Conservation (phyloP, 257 asterid genomes). For the Gentiana dahurica region DNA sequence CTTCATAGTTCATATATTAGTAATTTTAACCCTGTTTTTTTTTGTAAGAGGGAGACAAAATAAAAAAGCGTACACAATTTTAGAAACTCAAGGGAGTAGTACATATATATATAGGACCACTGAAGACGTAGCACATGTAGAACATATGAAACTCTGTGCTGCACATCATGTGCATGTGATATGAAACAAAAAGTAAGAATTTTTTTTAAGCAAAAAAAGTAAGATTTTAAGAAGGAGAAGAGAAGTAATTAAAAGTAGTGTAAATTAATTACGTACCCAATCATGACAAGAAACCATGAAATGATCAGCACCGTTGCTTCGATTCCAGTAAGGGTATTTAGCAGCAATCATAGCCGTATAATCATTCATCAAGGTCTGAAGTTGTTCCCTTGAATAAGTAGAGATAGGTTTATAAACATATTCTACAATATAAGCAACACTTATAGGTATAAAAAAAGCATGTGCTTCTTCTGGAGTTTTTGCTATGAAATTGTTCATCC, state of each 20-base stretch:
- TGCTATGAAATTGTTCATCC: slow-evolving; percentile 6
- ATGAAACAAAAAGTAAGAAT: not conserved
- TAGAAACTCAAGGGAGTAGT: no score
- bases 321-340: slow-evolving; percentile 20
- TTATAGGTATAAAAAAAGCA: slow-evolving; percentile 16
- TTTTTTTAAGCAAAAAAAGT: no score
- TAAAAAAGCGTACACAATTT: no score
- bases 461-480: slow-evolving; percentile 13
- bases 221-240: no score
- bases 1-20: no score
- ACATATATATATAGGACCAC: no score
- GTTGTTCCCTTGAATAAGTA: slow-evolving; percentile 1
- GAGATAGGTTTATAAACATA: slow-evolving; percentile 10
- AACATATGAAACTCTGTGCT: no score
- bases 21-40: no score
- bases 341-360: slow-evolving; percentile 10
- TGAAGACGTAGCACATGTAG: no score
- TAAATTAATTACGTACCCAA: slow-evolving; percentile 9
- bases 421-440: slow-evolving; percentile 11
- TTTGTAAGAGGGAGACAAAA: no score
- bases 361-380: slow-evolving; percentile 14
- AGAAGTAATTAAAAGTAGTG: no score
- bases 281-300: slow-evolving; percentile 22
- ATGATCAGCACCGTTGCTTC: slow-evolving; percentile 22
- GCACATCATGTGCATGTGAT: no score